A percentile compares a stretch with the other conserved stretches of the same genome.
Conservation (phyloP, 169 alveolate species). For the Cryptosporidium sp. region DNA sequence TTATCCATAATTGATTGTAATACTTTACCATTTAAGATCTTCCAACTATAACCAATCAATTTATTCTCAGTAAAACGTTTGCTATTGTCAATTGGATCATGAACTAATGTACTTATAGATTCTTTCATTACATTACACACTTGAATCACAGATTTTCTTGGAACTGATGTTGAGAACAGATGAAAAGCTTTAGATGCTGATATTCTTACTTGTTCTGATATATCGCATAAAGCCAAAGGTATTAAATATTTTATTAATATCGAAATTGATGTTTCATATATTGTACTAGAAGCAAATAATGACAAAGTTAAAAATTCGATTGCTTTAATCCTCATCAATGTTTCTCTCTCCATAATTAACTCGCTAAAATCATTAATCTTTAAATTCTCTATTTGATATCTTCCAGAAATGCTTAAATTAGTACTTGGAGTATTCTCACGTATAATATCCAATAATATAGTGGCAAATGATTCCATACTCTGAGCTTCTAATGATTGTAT, state of each 20-base stretch:
- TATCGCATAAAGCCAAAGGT: conserved; percentile 59
- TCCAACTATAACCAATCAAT: conserved; percentile 38
- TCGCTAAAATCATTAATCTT: background rate
- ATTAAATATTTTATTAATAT: conserved; percentile 22
- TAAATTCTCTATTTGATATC: background rate
- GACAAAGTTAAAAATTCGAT: conserved; percentile 25
- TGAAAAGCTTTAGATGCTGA: conserved; percentile 34
- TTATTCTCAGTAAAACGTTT: conserved; percentile 14
- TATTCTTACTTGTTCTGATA: conserved; percentile 47
- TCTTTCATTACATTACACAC: conserved; percentile 19
- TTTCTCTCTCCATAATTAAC: background rate
- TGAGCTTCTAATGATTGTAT: conserved; percentile 45
- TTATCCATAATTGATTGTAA: background rate
- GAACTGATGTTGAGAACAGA: background rate
- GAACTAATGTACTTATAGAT: conserved; percentile 10
- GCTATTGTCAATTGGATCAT: conserved; percentile 33
- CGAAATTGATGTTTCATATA: conserved; percentile 34
- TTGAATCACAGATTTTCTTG: conserved; percentile 9
- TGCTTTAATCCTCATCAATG: background rate
- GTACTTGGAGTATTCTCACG: conserved; percentile 41
- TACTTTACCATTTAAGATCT: background rate
- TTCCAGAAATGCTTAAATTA: conserved; percentile 33
- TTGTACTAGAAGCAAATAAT: conserved; percentile 5
- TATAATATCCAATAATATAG: conserved; percentile 27
- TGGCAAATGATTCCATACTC: conserved; percentile 41